phyloP scores from a whole-genome alignment of 2,329 filamentous ascomycete genomes.

The Chrysosphaeria jannelii region DNA sequence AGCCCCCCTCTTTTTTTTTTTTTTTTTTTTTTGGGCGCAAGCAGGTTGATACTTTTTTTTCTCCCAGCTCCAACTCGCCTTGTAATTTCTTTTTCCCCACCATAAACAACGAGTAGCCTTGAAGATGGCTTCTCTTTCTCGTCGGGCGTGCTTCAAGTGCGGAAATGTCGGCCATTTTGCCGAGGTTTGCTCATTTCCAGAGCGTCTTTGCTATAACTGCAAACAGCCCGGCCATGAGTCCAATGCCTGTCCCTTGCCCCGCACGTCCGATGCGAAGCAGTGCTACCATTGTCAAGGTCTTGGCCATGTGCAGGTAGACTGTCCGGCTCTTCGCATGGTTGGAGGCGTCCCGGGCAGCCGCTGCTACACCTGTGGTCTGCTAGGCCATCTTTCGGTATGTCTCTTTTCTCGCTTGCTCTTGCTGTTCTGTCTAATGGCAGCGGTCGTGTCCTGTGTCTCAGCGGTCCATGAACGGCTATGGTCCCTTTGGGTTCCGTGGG shows the following conservation, averaged over 20 bases:
- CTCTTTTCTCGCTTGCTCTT: slow-evolving; percentile 10
- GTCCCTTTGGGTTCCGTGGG: too few species aligned
- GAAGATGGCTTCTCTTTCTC: slow-evolving; percentile 50
- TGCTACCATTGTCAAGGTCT: slow-evolving; percentile 99
- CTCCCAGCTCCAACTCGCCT: too few species aligned
- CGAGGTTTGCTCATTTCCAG: slow-evolving; percentile 90
- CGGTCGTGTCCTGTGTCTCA: too few species aligned
- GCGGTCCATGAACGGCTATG: too few species aligned
- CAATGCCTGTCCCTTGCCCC: slow-evolving; percentile 83
- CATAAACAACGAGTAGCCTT: too few species aligned
- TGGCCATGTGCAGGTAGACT: slow-evolving; percentile 94
- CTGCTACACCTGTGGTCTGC: slow-evolving; percentile 90
- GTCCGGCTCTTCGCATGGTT: slow-evolving; percentile 79
- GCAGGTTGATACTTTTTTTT: too few species aligned
- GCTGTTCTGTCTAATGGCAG: too few species aligned
- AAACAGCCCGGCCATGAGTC: slow-evolving; percentile 89
- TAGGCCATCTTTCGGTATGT: slow-evolving; percentile 69
- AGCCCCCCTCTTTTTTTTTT: too few species aligned
- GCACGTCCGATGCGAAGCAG: slow-evolving; percentile 96
- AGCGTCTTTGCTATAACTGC: slow-evolving; percentile 99
- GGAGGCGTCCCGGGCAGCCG: slow-evolving; percentile 55
- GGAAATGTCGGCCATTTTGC: slow-evolving; percentile 55
- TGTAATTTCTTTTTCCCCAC: too few species aligned
- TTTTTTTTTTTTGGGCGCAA: too few species aligned
- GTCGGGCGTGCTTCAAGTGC: slow-evolving; percentile 59